phyloP scores from a whole-genome alignment of 2,329 filamentous ascomycete species.

The Triangularia verruculosa region DNA sequence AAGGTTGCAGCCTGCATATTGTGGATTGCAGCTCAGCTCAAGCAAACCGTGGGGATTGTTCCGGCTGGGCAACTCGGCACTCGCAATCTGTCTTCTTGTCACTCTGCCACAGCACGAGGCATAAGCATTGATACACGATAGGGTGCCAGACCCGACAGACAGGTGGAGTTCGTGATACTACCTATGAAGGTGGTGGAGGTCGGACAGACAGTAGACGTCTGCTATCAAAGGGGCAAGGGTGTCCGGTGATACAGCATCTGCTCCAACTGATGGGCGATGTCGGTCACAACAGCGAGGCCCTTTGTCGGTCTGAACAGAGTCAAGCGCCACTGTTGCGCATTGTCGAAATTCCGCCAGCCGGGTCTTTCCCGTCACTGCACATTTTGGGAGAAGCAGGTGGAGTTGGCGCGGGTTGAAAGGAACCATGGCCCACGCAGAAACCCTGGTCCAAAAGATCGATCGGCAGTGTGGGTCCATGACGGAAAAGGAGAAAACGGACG shows the following conservation, averaged over 20 bases:
- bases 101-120: too few relatives aligned
- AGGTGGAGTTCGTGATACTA: too few relatives aligned
- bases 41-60: neutral
- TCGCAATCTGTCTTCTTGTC: neutral
- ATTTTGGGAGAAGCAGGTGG: slow-evolving; percentile 5
- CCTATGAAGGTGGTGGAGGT: neutral
- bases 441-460: slow-evolving; percentile 10
- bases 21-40: slow-evolving; percentile 1
- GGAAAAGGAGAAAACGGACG: slow-evolving; percentile 4
- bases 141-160: neutral
- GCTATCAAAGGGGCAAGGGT: neutral
- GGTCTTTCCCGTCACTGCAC: neutral
- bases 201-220: neutral
- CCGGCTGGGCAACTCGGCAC: slow-evolving; percentile 7
- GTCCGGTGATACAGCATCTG: neutral
- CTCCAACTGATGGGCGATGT: neutral
- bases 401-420: slow-evolving; percentile 6
- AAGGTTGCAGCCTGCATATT: slow-evolving; percentile 1
- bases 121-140: neutral
- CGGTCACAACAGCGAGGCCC: neutral
- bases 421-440: neutral
- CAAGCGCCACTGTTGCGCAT: neutral
- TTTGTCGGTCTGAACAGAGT: slow-evolving; percentile 1
- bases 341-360: neutral
- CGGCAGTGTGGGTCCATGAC: neutral